Conservation (phyloP, 2,329 filamentous ascomycete genomes). For the Pseudophaeomoniella oleicola region DNA sequence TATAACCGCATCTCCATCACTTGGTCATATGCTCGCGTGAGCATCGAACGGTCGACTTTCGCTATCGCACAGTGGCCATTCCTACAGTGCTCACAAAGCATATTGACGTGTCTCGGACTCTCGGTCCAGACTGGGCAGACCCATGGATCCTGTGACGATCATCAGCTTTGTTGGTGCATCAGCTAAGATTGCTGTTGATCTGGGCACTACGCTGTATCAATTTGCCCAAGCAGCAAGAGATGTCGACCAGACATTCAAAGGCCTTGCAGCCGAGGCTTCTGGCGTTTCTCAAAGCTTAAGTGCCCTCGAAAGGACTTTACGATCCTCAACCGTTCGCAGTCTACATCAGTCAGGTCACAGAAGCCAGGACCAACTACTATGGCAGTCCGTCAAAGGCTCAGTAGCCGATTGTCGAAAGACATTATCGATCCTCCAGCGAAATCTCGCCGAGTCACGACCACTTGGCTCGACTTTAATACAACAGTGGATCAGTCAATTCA, state of each 20-base stretch:
- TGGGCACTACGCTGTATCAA: slow-evolving; percentile 1
- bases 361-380: neutral
- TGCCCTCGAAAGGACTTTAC: neutral
- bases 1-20: no score
- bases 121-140: no score
- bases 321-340: neutral
- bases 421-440: neutral
- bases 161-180: slow-evolving; percentile 1
- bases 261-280: slow-evolving; percentile 2
- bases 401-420: slow-evolving; percentile 1
- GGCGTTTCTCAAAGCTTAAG: slow-evolving; percentile 1
- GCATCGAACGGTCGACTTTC: no score
- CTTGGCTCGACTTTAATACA: neutral
- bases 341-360: neutral
- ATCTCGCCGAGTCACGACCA: neutral
- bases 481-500: slow-evolving; percentile 1
- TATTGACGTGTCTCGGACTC: no score
- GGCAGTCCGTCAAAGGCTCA: slow-evolving; percentile 1
- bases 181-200: slow-evolving; percentile 1
- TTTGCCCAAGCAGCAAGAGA: slow-evolving; percentile 1
- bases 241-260: slow-evolving; percentile 1
- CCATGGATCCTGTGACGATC: slow-evolving; percentile 1
- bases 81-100: no score
- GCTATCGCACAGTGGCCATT: no score
- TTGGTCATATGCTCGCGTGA: no score